phyloP scores from a whole-genome alignment of 768 basidiomycete species.

The Russula foetens region DNA sequence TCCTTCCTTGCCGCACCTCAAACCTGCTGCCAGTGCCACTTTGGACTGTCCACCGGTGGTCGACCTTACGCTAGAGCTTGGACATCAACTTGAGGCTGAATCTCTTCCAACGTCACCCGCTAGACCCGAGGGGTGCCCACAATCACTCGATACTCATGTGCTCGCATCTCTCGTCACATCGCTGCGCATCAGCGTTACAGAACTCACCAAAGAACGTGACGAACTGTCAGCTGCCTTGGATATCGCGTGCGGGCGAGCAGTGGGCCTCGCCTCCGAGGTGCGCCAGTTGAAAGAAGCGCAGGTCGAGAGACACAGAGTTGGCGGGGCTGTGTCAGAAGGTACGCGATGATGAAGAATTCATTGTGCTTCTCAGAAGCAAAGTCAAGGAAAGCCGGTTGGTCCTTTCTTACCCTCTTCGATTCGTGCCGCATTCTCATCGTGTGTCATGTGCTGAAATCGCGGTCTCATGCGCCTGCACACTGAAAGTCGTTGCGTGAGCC shows the following conservation, averaged over 20 bases:
- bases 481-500: conserved; percentile 43
- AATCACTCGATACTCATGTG: conserved; percentile 64
- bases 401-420: not conserved
- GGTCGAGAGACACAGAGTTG: conserved; percentile 28
- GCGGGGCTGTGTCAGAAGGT: conserved; percentile 24
- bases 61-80: conserved; percentile 73
- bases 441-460: conserved; percentile 45
- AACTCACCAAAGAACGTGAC: conserved; percentile 65
- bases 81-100: conserved; percentile 63
- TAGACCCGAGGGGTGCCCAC: conserved; percentile 28
- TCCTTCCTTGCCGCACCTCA: no score
- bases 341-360: conserved; percentile 71
- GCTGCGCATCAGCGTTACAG: conserved; percentile 53
- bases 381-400: conserved; percentile 80
- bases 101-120: conserved; percentile 42
- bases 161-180: conserved; percentile 70
- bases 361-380: conserved; percentile 66
- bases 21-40: no score
- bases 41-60: no score
- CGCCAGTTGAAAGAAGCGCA: conserved; percentile 57
- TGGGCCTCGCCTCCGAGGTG: conserved; percentile 53
- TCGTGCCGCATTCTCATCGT: conserved; percentile 6
- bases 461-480: conserved; percentile 83
- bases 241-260: conserved; percentile 44
- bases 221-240: conserved; percentile 48